phyloP scores from a whole-genome alignment of 306 rosid species.

The Rubus idaeus region DNA sequence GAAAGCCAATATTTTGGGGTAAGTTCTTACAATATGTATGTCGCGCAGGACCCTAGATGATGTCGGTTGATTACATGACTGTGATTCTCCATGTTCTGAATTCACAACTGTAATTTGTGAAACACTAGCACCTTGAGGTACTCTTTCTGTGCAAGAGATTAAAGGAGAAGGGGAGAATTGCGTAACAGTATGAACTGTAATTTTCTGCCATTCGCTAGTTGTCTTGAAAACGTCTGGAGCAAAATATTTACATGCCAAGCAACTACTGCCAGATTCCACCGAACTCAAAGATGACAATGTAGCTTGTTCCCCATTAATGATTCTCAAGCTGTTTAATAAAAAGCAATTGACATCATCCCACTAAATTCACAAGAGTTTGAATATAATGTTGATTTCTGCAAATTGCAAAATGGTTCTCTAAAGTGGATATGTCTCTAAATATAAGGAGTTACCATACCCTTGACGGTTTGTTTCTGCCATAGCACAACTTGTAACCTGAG shows the following conservation, averaged over 20 bases:
- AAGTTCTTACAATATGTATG: slow-evolving; percentile 73
- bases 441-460: neutral
- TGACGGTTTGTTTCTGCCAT: neutral
- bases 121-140: slow-evolving; percentile 46
- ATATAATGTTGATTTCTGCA: neutral
- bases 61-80: slow-evolving; percentile 32
- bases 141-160: slow-evolving; percentile 43
- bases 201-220: slow-evolving; percentile 22
- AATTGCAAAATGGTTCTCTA: neutral
- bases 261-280: slow-evolving; percentile 34
- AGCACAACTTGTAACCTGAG: neutral
- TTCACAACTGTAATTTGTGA: slow-evolving; percentile 50
- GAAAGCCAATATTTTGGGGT: neutral
- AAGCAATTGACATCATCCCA: slow-evolving; percentile 1
- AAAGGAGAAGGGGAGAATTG: slow-evolving; percentile 58
- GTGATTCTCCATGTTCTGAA: slow-evolving; percentile 47
- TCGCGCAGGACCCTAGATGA: slow-evolving; percentile 49
- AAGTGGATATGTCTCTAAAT: neutral
- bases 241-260: slow-evolving; percentile 19
- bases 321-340: slow-evolving; percentile 33
- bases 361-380: slow-evolving; percentile 1
- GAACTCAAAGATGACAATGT: slow-evolving; percentile 31
- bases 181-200: slow-evolving; percentile 42
- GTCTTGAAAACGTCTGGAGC: slow-evolving; percentile 25
- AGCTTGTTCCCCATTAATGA: slow-evolving; percentile 23